Evolutionary conservation across 768 basidiomycete genomes (phyloP).

Genomic region (Saitozyma sp.): DNA sequence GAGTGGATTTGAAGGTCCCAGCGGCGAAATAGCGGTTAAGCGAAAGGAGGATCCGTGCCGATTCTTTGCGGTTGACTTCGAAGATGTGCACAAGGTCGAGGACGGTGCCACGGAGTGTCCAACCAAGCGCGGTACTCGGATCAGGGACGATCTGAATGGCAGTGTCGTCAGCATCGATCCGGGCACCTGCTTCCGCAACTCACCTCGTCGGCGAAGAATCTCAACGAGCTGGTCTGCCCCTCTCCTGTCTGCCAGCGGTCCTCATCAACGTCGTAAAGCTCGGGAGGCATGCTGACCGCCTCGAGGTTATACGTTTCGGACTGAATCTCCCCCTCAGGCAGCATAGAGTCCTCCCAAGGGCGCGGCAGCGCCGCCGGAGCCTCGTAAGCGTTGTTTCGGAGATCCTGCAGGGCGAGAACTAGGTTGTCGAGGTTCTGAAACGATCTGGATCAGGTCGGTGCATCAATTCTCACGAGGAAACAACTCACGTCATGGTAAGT

Average conservation of each 20-base stretch:
- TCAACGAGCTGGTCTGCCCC: slow-evolving; percentile 40
- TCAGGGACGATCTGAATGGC: slow-evolving; percentile 69
- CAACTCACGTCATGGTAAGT: slow-evolving; percentile 18
- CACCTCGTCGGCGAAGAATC: slow-evolving; percentile 39
- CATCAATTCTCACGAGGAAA: not conserved
- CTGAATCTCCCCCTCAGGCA: slow-evolving; percentile 15
- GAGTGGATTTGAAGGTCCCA: slow-evolving; percentile 81
- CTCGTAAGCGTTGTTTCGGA: slow-evolving; percentile 65
- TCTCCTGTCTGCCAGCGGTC: slow-evolving; percentile 34
- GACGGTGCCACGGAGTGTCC: slow-evolving; percentile 71
- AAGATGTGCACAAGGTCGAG: slow-evolving; percentile 82
- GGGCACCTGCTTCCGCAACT: slow-evolving; percentile 49
- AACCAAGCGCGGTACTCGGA: slow-evolving; percentile 71
- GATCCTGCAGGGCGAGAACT: slow-evolving; percentile 62
- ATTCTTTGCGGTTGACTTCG: slow-evolving; percentile 94
- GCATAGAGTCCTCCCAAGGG: slow-evolving; percentile 23
- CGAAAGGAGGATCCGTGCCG: slow-evolving; percentile 79
- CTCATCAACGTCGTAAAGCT: slow-evolving; percentile 40
- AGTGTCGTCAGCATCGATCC: slow-evolving; percentile 39
- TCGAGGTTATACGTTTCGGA: slow-evolving; percentile 26
- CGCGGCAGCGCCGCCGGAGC: slow-evolving; percentile 58
- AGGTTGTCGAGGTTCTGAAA: slow-evolving; percentile 73
- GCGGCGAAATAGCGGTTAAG: slow-evolving; percentile 77
- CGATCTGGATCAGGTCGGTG: not conserved
- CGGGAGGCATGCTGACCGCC: slow-evolving; percentile 41